phyloP scores from a whole-genome alignment of 2,329 filamentous ascomycete species.

The Penicillium sp. region DNA sequence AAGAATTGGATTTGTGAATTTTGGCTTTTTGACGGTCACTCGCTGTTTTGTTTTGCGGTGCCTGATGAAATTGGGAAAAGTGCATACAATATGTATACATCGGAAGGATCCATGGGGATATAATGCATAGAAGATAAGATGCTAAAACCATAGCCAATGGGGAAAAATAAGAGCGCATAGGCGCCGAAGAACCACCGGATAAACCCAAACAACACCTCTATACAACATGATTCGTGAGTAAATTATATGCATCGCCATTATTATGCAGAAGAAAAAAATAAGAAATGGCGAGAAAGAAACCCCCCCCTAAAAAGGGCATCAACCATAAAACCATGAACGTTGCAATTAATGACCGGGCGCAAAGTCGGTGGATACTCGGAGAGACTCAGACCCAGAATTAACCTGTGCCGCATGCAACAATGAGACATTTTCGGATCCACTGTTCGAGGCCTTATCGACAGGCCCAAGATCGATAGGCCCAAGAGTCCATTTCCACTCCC shows the following conservation, averaged over 20 bases:
- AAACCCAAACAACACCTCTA: slow-evolving; percentile 21
- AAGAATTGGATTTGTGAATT: neutral
- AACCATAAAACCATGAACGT: slow-evolving; percentile 4
- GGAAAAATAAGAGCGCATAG: neutral
- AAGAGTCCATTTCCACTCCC: slow-evolving; percentile 60
- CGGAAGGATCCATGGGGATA: neutral
- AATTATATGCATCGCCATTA: slow-evolving; percentile 19
- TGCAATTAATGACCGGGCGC: slow-evolving; percentile 5
- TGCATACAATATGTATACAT: neutral
- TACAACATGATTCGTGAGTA: slow-evolving; percentile 22
- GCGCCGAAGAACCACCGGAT: neutral
- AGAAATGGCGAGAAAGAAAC: neutral
- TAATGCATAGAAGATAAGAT: slow-evolving; percentile 1
- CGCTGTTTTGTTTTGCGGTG: neutral
- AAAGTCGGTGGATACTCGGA: neutral
- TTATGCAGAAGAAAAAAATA: slow-evolving; percentile 8
- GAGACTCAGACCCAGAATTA: neutral
- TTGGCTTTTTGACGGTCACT: neutral
- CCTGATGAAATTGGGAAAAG: neutral
- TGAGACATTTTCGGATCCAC: slow-evolving; percentile 4
- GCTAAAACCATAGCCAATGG: neutral
- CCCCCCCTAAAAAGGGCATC: slow-evolving; percentile 1
- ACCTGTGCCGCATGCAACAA: neutral
- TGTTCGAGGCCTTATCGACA: slow-evolving; percentile 26
- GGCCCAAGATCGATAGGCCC: slow-evolving; percentile 49